Evolutionary conservation across 495 filamentous ascomycete species (phyloP).

Genomic region (Lophium mytilinum): DNA sequence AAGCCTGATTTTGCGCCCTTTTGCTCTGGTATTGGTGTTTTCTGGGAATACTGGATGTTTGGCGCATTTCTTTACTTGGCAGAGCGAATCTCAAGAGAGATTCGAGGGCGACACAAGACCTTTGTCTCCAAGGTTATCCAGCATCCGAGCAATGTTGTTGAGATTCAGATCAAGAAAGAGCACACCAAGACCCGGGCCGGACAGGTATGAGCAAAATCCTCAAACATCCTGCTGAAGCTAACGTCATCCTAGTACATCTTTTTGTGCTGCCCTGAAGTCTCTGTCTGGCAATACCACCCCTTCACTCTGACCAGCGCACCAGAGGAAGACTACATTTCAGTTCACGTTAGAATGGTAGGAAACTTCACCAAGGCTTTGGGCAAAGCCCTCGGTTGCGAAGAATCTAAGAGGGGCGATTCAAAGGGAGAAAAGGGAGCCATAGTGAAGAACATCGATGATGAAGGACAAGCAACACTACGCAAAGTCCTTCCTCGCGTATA

Average conservation of each 20-base stretch:
- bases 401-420: conserved; percentile 43
- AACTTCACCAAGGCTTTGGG: conserved; percentile 61
- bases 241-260: conserved; percentile 53
- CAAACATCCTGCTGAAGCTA: background rate
- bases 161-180: conserved; percentile 81
- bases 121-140: conserved; percentile 77
- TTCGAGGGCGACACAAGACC: conserved; percentile 64
- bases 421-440: conserved; percentile 45
- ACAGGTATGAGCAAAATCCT: conserved; percentile 38
- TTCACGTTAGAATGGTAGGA: conserved; percentile 65
- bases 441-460: conserved; percentile 44
- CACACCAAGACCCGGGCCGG: conserved; percentile 67
- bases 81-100: conserved; percentile 61
- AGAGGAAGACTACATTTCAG: conserved; percentile 75
- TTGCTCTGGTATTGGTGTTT: conserved; percentile 62
- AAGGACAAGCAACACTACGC: conserved; percentile 54
- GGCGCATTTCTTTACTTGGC: conserved; percentile 63
- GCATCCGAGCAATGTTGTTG: conserved; percentile 73
- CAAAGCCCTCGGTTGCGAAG: conserved; percentile 59
- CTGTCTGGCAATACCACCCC: conserved; percentile 71
- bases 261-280: conserved; percentile 72
- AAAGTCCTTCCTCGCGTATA: conserved; percentile 65
- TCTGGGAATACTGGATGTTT: conserved; percentile 76
- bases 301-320: conserved; percentile 73
- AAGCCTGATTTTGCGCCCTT: conserved; percentile 64